Percentiles rank a stretch among this genome's conserved stretches.
phyloP scores from a whole-genome alignment of 2,329 filamentous ascomycete genomes.

The Coniochaeta sp. region DNA sequence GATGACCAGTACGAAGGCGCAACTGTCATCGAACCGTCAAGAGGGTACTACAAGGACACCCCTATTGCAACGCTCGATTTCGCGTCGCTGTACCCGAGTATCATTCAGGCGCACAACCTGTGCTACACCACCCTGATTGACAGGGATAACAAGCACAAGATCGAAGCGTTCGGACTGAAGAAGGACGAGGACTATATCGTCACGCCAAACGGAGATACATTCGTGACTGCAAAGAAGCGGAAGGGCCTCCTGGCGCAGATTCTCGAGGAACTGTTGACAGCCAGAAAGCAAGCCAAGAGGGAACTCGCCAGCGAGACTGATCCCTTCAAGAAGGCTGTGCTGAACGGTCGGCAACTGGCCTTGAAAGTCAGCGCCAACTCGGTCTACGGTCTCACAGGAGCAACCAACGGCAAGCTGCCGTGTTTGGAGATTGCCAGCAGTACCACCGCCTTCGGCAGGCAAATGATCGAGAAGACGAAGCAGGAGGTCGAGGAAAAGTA shows the following conservation, averaged over 20 bases:
- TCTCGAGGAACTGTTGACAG: conserved; percentile 84
- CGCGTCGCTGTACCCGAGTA: conserved; percentile 94
- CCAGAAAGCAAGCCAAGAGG: conserved; percentile 89
- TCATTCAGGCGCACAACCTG: conserved; percentile 97
- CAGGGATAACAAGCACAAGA: conserved; percentile 65
- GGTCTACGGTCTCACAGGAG: conserved; percentile 94
- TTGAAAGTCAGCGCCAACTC: conserved; percentile 96
- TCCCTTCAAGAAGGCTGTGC: conserved; percentile 92
- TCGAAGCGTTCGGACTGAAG: conserved; percentile 68
- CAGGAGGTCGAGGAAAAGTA: conserved; percentile 88
- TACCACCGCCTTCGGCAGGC: conserved; percentile 91
- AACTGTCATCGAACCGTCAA: conserved; percentile 91
- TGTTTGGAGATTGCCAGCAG: conserved; percentile 94
- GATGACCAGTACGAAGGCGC: conserved; percentile 96
- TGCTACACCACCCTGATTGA: conserved; percentile 93
- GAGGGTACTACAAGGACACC: conserved; percentile 81
- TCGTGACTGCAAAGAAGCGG: conserved; percentile 78
- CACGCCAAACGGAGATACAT: conserved; percentile 89
- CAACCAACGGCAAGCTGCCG: conserved; percentile 89
- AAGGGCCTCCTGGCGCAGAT: conserved; percentile 93
- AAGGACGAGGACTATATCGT: conserved; percentile 95
- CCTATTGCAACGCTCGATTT: conserved; percentile 98
- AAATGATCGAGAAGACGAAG: conserved; percentile 99
- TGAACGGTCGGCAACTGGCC: conserved; percentile 94
- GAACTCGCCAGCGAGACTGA: conserved; percentile 86